A percentile compares a stretch with the other conserved stretches of the same genome.
These are phyloP conservation scores for apple (Malus domestica) DNA, from an alignment of 306 rosid genomes.

Conservation along the genomic window ASM211411v1 NC_041794.1:9140501-9141000, in stretches of 20 bases:
- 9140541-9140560: background rate
- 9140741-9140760: slow-evolving; percentile 70
- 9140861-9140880: slow-evolving; percentile 56
- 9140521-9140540: background rate
- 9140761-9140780: slow-evolving; percentile 69
- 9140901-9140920: slow-evolving; percentile 61
- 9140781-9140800: slow-evolving; percentile 79
- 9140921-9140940: slow-evolving; percentile 76
- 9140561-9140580: too few species aligned
- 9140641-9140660: background rate
- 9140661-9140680: background rate
- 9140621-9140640: background rate
- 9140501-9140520: background rate
- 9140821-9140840: slow-evolving; percentile 27
- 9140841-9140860: slow-evolving; percentile 44
- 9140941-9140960: slow-evolving; percentile 71
- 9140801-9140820: slow-evolving; percentile 36
- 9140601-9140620: too few species aligned
- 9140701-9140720: background rate
- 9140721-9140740: slow-evolving; percentile 65
- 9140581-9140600: background rate
- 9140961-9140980: slow-evolving; percentile 93
- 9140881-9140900: slow-evolving; percentile 58
- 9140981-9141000: slow-evolving; percentile 81
- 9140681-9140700: background rate